phyloP scores from a whole-genome alignment of 345 rosid genomes.

The Noccaea caerulescens region DNA sequence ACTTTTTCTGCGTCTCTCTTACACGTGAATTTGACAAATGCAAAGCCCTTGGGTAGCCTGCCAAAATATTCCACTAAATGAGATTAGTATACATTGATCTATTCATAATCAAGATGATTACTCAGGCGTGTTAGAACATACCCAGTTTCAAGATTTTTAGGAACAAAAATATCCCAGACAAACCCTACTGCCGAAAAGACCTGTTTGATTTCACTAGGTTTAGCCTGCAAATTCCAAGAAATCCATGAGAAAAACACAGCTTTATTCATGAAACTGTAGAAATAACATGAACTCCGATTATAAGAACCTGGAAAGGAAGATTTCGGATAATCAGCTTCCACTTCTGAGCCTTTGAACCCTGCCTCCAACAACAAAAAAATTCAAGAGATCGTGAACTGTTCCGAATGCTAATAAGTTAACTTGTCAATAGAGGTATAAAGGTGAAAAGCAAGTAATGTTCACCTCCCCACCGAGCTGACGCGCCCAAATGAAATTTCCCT shows the following conservation, averaged over 20 bases:
- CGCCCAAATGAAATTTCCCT: constrained; percentile 81
- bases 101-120: constrained; percentile 17
- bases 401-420: constrained; percentile 8
- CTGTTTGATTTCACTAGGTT: constrained; percentile 59
- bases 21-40: constrained; percentile 90
- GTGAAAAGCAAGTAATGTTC: constrained; percentile 37
- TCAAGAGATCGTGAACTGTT: constrained; percentile 23
- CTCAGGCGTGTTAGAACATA: constrained; percentile 41
- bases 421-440: not conserved
- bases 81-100: constrained; percentile 17
- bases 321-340: constrained; percentile 93
- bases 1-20: constrained; percentile 90
- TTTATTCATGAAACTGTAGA: constrained; percentile 16
- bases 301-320: constrained; percentile 85
- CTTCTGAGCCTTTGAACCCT: constrained; percentile 97
- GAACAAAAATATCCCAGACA: constrained; percentile 90
- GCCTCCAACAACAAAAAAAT: constrained; percentile 32
- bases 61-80: constrained; percentile 36
- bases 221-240: constrained; percentile 59
- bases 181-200: constrained; percentile 78
- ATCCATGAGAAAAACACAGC: constrained; percentile 21
- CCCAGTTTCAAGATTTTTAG: constrained; percentile 79
- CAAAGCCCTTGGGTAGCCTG: constrained; percentile 92
- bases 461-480: constrained; percentile 99
- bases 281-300: constrained; percentile 9